Evolutionary conservation across 768 basidiomycete species (phyloP).

Genomic region (Suillus variegatus): DNA sequence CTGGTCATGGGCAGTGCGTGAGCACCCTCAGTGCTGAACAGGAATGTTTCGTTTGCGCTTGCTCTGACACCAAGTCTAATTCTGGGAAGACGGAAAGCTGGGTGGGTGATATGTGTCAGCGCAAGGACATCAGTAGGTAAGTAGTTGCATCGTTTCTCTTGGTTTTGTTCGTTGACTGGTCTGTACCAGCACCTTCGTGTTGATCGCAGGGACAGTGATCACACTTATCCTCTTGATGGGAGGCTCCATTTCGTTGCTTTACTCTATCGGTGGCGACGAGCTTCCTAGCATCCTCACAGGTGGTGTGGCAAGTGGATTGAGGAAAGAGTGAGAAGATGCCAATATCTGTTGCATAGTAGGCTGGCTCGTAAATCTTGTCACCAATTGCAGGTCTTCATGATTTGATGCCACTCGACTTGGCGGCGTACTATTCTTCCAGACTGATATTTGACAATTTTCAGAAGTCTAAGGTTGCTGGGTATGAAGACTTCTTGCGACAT

Average conservation of each 20-base stretch:
- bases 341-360: background rate
- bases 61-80: constrained; percentile 48
- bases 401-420: background rate
- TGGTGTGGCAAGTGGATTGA: constrained; percentile 48
- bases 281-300: constrained; percentile 77
- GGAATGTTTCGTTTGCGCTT: constrained; percentile 51
- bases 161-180: background rate
- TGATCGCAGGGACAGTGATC: constrained; percentile 69
- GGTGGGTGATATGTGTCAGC: constrained; percentile 77
- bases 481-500: background rate
- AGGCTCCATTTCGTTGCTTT: constrained; percentile 70
- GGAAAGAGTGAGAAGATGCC: constrained; percentile 46
- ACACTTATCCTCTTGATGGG: constrained; percentile 62
- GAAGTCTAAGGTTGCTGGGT: background rate
- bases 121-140: constrained; percentile 79
- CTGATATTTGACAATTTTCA: background rate
- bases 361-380: background rate
- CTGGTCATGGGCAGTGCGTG: constrained; percentile 69
- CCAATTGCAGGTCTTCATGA: background rate
- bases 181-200: constrained; percentile 63
- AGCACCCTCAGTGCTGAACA: constrained; percentile 58
- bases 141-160: constrained; percentile 30
- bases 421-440: background rate
- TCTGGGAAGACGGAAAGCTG: constrained; percentile 62
- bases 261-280: constrained; percentile 56